phyloP scores from a whole-genome alignment of 2,329 filamentous ascomycete species.

The Penicillium sp. region DNA sequence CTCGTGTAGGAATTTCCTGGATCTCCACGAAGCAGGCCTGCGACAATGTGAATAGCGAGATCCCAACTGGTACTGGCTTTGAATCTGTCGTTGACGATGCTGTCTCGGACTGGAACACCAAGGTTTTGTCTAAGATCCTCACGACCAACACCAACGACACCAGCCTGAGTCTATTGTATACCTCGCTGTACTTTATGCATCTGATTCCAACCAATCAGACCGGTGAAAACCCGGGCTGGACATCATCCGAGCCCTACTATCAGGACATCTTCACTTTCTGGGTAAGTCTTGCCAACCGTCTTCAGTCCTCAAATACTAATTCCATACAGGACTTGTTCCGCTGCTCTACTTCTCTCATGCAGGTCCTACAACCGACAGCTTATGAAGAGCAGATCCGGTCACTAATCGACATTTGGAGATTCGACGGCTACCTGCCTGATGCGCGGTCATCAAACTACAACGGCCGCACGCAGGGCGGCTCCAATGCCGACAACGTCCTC shows the following conservation, averaged over 20 bases:
- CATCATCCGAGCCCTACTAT: constrained; percentile 65
- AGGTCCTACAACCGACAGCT: constrained; percentile 61
- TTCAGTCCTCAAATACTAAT: constrained; percentile 20
- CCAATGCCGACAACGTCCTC: constrained; percentile 69
- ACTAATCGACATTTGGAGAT: constrained; percentile 65
- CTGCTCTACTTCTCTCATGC: constrained; percentile 63
- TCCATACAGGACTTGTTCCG: constrained; percentile 54
- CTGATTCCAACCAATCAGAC: constrained; percentile 68
- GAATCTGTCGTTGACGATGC: constrained; percentile 48
- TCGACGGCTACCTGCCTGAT: constrained; percentile 65
- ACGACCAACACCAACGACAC: constrained; percentile 57
- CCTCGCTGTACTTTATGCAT: constrained; percentile 67
- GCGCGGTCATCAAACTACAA: constrained; percentile 68
- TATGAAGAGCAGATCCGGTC: constrained; percentile 67
- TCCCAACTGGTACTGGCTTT: constrained; percentile 48
- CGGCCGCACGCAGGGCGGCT: constrained; percentile 67
- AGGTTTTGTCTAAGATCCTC: constrained; percentile 63
- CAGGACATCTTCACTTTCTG: constrained; percentile 71
- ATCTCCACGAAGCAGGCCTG: constrained; percentile 64
- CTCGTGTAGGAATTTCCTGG: constrained; percentile 66
- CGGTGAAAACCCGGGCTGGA: constrained; percentile 68
- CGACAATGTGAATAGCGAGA: constrained; percentile 56
- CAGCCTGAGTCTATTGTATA: constrained; percentile 63
- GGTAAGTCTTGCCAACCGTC: constrained; percentile 31
- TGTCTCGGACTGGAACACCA: constrained; percentile 57